phyloP scores from a whole-genome alignment of 805 yeast species.

The Zygoascus flipseniorum region DNA sequence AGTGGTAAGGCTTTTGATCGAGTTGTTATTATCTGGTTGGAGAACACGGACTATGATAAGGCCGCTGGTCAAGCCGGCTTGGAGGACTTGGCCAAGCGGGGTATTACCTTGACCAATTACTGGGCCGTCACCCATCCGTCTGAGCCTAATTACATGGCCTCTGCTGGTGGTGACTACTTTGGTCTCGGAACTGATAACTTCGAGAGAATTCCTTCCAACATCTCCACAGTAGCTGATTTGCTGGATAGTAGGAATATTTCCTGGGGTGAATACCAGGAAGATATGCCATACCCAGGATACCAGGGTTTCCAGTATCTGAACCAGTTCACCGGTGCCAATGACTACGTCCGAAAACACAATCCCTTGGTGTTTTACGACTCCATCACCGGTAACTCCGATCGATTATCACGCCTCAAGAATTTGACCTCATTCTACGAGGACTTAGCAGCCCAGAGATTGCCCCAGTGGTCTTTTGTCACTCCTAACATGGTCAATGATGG shows the following conservation, averaged over 20 bases:
- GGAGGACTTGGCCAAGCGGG: constrained; percentile 35
- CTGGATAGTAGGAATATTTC: constrained; percentile 38
- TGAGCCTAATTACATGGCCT: constrained; percentile 45
- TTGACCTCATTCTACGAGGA: constrained; percentile 38
- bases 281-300: constrained; percentile 45
- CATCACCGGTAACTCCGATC: constrained; percentile 28
- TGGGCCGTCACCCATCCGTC: constrained; percentile 47
- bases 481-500: constrained; percentile 50
- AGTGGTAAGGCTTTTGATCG: constrained; percentile 35
- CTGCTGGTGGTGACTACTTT: constrained; percentile 45
- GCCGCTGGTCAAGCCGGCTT: constrained; percentile 39
- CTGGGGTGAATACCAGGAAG: constrained; percentile 49
- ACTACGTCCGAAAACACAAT: constrained; percentile 46
- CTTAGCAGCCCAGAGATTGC: constrained; percentile 33
- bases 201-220: constrained; percentile 37
- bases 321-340: constrained; percentile 36
- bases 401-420: constrained; percentile 40
- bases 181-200: constrained; percentile 40
- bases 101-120: constrained; percentile 42
- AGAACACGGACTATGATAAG: constrained; percentile 43
- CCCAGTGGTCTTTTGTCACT: constrained; percentile 46
- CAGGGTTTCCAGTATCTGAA: constrained; percentile 39
- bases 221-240: constrained; percentile 43
- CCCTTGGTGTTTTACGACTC: constrained; percentile 39
- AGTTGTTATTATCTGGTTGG: constrained; percentile 40